phyloP scores from a whole-genome alignment of 2,329 filamentous ascomycete genomes.

The Teratosphaeria epicoccoides region DNA sequence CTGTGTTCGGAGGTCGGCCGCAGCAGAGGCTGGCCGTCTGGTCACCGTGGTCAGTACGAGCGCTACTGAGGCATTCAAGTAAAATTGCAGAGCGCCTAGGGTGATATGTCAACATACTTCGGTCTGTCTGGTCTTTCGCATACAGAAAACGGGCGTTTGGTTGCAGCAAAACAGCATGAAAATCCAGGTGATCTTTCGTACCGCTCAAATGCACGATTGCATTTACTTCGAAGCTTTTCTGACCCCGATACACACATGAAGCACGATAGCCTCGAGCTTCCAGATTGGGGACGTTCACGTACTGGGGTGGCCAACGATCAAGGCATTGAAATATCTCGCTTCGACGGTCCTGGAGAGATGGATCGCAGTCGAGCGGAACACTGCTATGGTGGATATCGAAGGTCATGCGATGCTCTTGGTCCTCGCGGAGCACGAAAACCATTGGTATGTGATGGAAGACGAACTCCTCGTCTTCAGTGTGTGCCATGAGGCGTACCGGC shows the following conservation, averaged over 20 bases:
- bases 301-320: not conserved
- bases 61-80: too few relatives aligned
- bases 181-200: not conserved
- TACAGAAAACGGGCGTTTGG: not conserved
- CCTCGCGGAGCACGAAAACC: not conserved
- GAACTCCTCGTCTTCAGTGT: not conserved
- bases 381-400: not conserved
- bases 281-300: not conserved
- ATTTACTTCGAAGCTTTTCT: not conserved
- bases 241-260: not conserved
- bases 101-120: not conserved
- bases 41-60: not conserved
- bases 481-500: not conserved
- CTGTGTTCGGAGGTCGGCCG: not conserved
- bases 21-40: not conserved
- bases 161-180: not conserved
- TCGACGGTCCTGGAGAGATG: not conserved
- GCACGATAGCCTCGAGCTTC: not conserved
- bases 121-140: not conserved
- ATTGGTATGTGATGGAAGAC: not conserved
- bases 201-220: not conserved
- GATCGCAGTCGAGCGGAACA: not conserved
- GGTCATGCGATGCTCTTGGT: not conserved
- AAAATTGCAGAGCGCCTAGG: too few relatives aligned
- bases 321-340: not conserved